A percentile compares a stretch with the other conserved stretches of the same genome.
Conservation (phyloP, 257 asterid genomes). For the Prunella vulgaris region DNA sequence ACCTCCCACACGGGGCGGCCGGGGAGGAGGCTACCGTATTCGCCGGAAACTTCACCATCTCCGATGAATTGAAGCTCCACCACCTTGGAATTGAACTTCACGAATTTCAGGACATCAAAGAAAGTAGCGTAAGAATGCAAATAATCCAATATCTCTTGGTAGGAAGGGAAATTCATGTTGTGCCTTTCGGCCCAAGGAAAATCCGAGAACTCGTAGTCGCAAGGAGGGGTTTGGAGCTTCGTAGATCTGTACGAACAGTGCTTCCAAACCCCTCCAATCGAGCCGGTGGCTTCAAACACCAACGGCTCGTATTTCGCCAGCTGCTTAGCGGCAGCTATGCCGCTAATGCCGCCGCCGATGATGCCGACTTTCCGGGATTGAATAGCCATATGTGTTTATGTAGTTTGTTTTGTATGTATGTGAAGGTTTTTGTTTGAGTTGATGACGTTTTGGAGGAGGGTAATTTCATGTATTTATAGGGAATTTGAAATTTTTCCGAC, state of each 20-base stretch:
- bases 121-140: conserved; percentile 57
- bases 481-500: no score
- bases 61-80: conserved; percentile 63
- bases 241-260: conserved; percentile 70
- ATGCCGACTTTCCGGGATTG: conserved; percentile 49
- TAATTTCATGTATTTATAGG: conserved; percentile 43
- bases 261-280: conserved; percentile 85
- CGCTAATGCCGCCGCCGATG: conserved; percentile 80
- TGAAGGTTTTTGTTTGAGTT: conserved; percentile 4
- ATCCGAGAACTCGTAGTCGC: conserved; percentile 84
- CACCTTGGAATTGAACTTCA: conserved; percentile 71
- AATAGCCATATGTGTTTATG: conserved; percentile 24
- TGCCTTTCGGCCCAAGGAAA: conserved; percentile 86
- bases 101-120: conserved; percentile 58
- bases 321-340: conserved; percentile 79
- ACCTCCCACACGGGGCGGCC: conserved; percentile 83
- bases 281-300: conserved; percentile 72
- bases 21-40: conserved; percentile 43
- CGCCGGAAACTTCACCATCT: conserved; percentile 28
- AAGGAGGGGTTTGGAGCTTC: conserved; percentile 78
- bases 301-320: conserved; percentile 51
- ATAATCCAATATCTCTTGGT: conserved; percentile 63
- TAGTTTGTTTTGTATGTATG: background rate
- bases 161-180: conserved; percentile 62
- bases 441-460: conserved; percentile 20